Percentiles rank a stretch among this genome's conserved stretches.
These are phyloP conservation scores for Lichtheimia ramosa DNA, from an alignment of 371 early-diverging fungal species.

Conservation along the genomic window DNA sequence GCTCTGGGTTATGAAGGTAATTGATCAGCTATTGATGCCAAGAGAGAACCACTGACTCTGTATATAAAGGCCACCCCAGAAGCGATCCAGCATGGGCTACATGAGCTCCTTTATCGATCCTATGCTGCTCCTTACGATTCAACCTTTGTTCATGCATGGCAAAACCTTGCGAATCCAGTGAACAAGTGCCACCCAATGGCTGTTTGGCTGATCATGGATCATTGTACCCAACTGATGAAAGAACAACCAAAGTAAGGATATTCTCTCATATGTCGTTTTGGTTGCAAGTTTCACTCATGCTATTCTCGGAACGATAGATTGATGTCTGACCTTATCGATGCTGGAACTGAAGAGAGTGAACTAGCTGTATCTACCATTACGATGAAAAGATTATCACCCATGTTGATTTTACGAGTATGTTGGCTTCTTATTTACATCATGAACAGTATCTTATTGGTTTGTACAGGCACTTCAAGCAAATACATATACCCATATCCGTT, in stretches of 20 bases:
- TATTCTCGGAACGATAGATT: not conserved
- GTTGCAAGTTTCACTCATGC: too few relatives aligned
- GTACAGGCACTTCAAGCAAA: not conserved
- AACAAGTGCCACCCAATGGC: not conserved
- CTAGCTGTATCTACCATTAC: constrained; percentile 3
- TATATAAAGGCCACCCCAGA: not conserved
- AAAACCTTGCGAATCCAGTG: not conserved
- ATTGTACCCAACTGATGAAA: constrained; percentile 15
- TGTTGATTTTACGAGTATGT: constrained; percentile 8
- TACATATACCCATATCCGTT: not conserved
- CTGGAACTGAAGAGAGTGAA: constrained; percentile 6
- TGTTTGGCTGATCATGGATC: constrained; percentile 5
- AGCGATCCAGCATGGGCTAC: constrained; percentile 2
- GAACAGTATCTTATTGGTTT: not conserved
- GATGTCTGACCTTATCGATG: constrained; percentile 2
- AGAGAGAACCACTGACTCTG: too few relatives aligned
- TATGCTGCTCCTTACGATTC: constrained; percentile 5
- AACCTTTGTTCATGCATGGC: constrained; percentile 6
- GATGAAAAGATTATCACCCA: constrained; percentile 1
- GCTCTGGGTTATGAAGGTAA: constrained; percentile 19
- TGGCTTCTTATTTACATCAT: not conserved
- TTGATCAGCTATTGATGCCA: too few relatives aligned
- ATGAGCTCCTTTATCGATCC: not conserved
- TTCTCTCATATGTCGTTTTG: not conserved
- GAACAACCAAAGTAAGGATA: constrained; percentile 10